phyloP scores from a whole-genome alignment of 129 eudicot species.

The carrot (Daucus carota) region DH1_v3.0 NC_030381.2:45133501-45134000 shows the following conservation, averaged over 20 bases:
- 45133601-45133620: not conserved
- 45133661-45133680: not conserved
- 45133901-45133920: conserved; percentile 60
- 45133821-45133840: conserved; percentile 42
- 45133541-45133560: not conserved
- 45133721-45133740: no score
- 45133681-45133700: not conserved
- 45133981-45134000: conserved; percentile 47
- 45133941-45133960: conserved; percentile 21
- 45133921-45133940: conserved; percentile 29
- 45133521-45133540: not conserved
- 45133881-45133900: conserved; percentile 31
- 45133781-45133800: conserved; percentile 19
- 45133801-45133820: conserved; percentile 41
- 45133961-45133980: conserved; percentile 32
- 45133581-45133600: not conserved
- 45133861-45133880: conserved; percentile 38
- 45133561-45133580: not conserved
- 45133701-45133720: not conserved
- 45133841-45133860: conserved; percentile 57
- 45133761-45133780: not conserved
- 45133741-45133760: not conserved
- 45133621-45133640: not conserved
- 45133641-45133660: not conserved
- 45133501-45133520: not conserved